These are phyloP conservation scores for Amanita subjunquillea DNA, from an alignment of 768 basidiomycete species.

Conservation along the genomic window DNA sequence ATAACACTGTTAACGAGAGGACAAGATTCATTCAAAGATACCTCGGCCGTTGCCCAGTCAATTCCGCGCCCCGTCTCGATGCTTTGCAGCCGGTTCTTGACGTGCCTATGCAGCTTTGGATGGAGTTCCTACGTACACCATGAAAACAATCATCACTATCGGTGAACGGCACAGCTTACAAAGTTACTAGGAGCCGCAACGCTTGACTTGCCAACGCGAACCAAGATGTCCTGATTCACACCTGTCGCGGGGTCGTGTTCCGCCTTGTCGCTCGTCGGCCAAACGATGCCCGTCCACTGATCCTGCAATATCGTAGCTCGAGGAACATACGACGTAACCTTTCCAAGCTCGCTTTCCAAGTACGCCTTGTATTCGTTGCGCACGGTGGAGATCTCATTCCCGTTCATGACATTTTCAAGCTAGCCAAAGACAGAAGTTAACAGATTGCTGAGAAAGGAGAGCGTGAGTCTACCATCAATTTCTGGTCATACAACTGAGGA, in stretches of 20 bases:
- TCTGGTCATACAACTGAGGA: conserved; percentile 73
- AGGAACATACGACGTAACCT: conserved; percentile 37
- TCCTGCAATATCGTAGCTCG: conserved; percentile 45
- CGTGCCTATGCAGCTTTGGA: conserved; percentile 65
- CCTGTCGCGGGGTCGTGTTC: conserved; percentile 58
- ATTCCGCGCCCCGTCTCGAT: conserved; percentile 61
- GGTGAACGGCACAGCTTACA: conserved; percentile 30
- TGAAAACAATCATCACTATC: background rate
- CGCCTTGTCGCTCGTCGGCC: conserved; percentile 50
- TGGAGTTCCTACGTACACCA: conserved; percentile 57
- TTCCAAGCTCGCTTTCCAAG: conserved; percentile 52
- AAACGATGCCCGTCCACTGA: conserved; percentile 61
- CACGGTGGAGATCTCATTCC: conserved; percentile 34
- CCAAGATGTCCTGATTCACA: conserved; percentile 39
- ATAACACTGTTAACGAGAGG: background rate
- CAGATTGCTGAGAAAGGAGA: background rate
- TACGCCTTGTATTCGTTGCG: conserved; percentile 49
- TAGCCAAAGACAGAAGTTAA: conserved; percentile 18
- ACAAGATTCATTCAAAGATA: conserved; percentile 10
- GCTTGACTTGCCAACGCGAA: conserved; percentile 56
- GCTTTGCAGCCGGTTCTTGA: conserved; percentile 64
- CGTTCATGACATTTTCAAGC: conserved; percentile 38
- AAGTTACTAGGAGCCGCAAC: conserved; percentile 50
- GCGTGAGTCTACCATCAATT: conserved; percentile 42
- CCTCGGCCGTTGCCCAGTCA: conserved; percentile 90